phyloP scores from a whole-genome alignment of 768 basidiomycete species.

The Xerocomellus chrysenteron region DNA sequence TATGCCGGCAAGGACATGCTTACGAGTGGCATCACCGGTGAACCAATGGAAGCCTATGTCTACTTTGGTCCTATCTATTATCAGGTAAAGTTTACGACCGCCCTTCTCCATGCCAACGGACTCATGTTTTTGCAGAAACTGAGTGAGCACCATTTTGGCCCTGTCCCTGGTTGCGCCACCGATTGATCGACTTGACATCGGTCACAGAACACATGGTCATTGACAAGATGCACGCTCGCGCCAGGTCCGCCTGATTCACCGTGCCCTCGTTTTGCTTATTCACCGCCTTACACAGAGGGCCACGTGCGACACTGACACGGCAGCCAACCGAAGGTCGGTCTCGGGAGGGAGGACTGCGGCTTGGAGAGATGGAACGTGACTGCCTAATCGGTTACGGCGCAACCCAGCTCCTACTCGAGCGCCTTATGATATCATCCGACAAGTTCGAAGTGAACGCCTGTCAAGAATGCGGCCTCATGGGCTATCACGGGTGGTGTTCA shows the following conservation, averaged over 20 bases:
- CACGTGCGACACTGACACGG: conserved; percentile 92
- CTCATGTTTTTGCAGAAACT: conserved; percentile 64
- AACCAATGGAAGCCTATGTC: conserved; percentile 93
- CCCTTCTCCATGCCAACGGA: conserved; percentile 1
- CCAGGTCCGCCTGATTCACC: conserved; percentile 54
- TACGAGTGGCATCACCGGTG: conserved; percentile 96
- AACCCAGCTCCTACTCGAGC: conserved; percentile 92
- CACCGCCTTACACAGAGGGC: conserved; percentile 60
- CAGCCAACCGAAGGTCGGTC: conserved; percentile 99
- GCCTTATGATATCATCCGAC: conserved; percentile 98
- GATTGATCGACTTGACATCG: conserved; percentile 16
- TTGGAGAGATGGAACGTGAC: conserved; percentile 99
- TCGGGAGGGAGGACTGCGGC: conserved; percentile 92
- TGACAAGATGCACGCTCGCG: conserved; percentile 99
- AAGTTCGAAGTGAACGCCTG: conserved; percentile 98
- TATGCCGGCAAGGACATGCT: conserved; percentile 99
- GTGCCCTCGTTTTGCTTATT: conserved; percentile 1
- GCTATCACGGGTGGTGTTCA: conserved; percentile 95
- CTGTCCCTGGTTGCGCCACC: not conserved
- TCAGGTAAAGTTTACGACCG: conserved; percentile 54
- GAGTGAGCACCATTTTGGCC: conserved; percentile 53
- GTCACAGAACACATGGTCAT: conserved; percentile 92
- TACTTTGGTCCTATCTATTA: conserved; percentile 99
- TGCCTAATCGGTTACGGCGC: conserved; percentile 99
- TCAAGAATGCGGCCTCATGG: conserved; percentile 91